A percentile compares a stretch with the other conserved stretches of the same genome.
Evolutionary conservation across 1,284 basidiomycete species (phyloP).

Genomic region (Coniferiporia weirii): DNA sequence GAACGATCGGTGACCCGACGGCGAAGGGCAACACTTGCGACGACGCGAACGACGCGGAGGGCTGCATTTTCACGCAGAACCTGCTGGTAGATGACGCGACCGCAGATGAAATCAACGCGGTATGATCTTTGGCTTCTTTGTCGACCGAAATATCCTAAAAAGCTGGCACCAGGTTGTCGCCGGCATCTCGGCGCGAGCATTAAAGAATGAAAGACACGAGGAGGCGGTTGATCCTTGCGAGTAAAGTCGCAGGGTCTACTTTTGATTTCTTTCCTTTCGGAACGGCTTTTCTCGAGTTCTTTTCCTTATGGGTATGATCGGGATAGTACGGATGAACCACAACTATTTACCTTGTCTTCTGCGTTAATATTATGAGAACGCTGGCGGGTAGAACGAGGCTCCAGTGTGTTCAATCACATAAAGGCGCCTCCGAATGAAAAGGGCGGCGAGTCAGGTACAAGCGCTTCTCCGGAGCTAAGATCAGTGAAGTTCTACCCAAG

Average conservation of each 20-base stretch:
- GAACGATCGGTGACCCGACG: conserved; percentile 47
- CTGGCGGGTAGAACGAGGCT: no score
- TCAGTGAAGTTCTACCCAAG: no score
- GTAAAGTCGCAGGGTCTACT: no score
- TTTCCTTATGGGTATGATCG: background rate
- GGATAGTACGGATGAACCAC: conserved; percentile 10
- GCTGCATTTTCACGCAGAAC: conserved; percentile 63
- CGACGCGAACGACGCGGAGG: conserved; percentile 45
- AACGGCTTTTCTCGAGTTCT: background rate
- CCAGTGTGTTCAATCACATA: no score
- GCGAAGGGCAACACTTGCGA: conserved; percentile 49
- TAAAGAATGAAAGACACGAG: no score
- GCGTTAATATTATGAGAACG: no score
- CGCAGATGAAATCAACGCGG: conserved; percentile 52
- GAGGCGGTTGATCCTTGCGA: no score
- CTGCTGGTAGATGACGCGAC: conserved; percentile 55
- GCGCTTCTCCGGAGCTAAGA: no score
- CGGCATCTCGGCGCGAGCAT: background rate
- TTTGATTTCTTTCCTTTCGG: background rate
- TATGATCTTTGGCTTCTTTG: conserved; percentile 27
- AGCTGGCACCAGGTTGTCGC: conserved; percentile 16
- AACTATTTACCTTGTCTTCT: background rate
- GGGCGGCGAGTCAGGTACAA: no score
- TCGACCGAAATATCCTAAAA: background rate
- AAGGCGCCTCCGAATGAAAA: no score